Evolutionary conservation across 2,329 filamentous ascomycete genomes (phyloP).

Genomic region (Talaromyces sp.): DNA sequence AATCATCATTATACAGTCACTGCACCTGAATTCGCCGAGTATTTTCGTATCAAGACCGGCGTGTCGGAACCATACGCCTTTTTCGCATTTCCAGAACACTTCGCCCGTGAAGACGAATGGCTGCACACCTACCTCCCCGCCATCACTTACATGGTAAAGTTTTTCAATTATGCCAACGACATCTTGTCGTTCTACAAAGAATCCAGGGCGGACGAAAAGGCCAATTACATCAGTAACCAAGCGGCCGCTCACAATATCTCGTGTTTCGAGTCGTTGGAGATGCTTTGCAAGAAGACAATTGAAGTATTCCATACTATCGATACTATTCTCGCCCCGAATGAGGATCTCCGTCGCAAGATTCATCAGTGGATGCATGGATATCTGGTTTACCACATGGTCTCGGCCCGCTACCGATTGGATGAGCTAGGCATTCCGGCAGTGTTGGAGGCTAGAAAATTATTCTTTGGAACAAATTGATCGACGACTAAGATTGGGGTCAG

Average conservation of each 20-base stretch:
- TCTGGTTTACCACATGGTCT: constrained; percentile 5
- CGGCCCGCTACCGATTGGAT: constrained; percentile 4
- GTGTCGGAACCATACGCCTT: constrained; percentile 9
- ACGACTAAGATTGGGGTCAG: not conserved
- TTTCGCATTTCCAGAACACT: constrained; percentile 10
- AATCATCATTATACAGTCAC: not conserved
- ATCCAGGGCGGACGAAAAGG: not conserved
- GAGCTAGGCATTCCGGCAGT: constrained; percentile 5
- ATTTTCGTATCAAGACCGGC: constrained; percentile 10
- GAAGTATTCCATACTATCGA: not conserved
- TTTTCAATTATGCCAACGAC: constrained; percentile 12
- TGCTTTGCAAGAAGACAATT: not conserved
- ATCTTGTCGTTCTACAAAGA: constrained; percentile 15
- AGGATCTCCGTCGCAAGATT: not conserved
- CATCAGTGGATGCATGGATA: constrained; percentile 7
- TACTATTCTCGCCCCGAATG: not conserved
- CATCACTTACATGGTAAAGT: constrained; percentile 8
- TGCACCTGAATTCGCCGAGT: constrained; percentile 2
- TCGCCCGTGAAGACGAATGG: not conserved
- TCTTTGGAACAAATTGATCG: not conserved
- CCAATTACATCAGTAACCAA: constrained; percentile 2
- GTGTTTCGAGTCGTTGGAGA: not conserved
- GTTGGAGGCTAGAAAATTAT: not conserved
- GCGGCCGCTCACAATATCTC: not conserved
- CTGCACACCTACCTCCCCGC: constrained; percentile 5